Percentiles rank a stretch among this genome's conserved stretches.
Conservation (phyloP, 306 rosid species). For the Hippophae tibetana region DNA sequence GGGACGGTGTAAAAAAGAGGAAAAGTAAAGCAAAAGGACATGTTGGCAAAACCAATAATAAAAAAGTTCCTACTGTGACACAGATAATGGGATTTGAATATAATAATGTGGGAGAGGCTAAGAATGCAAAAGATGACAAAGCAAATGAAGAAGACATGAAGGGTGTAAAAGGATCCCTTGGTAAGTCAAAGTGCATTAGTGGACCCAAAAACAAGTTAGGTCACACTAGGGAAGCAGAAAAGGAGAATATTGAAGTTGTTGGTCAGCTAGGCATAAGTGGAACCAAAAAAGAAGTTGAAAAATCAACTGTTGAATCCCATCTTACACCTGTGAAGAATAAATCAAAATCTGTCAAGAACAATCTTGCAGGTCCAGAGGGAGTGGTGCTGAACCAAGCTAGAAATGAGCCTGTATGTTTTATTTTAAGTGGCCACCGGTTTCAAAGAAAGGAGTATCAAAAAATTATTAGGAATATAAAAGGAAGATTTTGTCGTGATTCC, state of each 20-base stretch:
- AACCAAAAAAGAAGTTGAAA: conserved; percentile 21
- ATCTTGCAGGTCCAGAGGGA: conserved; percentile 18
- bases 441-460: conserved; percentile 76
- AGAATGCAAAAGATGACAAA: conserved; percentile 18
- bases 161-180: conserved; percentile 20
- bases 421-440: conserved; percentile 64
- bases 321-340: conserved; percentile 20
- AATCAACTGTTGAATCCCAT: conserved; percentile 22
- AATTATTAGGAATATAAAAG: conserved; percentile 61
- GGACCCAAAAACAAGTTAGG: conserved; percentile 21
- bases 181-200: conserved; percentile 21
- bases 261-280: conserved; percentile 17
- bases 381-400: conserved; percentile 18
- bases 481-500: conserved; percentile 72
- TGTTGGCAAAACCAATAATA: conserved; percentile 31
- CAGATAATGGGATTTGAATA: conserved; percentile 14
- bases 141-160: conserved; percentile 24
- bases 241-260: conserved; percentile 57
- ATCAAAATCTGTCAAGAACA: conserved; percentile 15
- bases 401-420: conserved; percentile 48
- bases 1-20: conserved; percentile 15
- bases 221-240: conserved; percentile 32
- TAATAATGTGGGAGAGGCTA: conserved; percentile 21
- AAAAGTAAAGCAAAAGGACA: conserved; percentile 24
- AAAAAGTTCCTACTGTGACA: conserved; percentile 14